phyloP scores from a whole-genome alignment of 2,329 filamentous ascomycete genomes.

The Orbilia brochopaga region DNA sequence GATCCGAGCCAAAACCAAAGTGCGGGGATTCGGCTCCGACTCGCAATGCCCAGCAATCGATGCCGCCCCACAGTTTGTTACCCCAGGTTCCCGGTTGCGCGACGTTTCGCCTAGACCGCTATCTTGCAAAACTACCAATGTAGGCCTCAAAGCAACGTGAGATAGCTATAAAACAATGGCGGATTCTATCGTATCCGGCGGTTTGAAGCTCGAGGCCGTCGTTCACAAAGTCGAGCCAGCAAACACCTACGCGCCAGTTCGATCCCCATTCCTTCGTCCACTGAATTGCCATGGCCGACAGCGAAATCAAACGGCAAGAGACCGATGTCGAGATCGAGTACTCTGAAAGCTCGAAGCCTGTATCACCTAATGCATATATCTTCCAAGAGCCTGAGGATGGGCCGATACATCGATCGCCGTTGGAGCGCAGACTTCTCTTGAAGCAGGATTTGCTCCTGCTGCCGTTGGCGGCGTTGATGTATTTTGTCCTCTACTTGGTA shows the following conservation, averaged over 20 bases:
- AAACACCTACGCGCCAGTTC: background rate
- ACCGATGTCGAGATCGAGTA: slow-evolving; percentile 23
- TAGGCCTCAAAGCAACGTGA: background rate
- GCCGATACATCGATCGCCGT: slow-evolving; percentile 1
- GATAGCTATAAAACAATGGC: slow-evolving; percentile 12
- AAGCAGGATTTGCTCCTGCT: slow-evolving; percentile 32
- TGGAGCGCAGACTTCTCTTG: slow-evolving; percentile 19
- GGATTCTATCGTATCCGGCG: background rate
- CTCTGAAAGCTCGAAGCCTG: slow-evolving; percentile 11
- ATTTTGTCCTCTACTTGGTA: slow-evolving; percentile 23
- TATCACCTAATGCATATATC: slow-evolving; percentile 1
- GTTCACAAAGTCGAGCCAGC: background rate
- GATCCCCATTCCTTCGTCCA: background rate
- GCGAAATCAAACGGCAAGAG: slow-evolving; percentile 20
- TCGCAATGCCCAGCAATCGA: slow-evolving; percentile 25
- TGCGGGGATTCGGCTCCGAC: slow-evolving; percentile 25
- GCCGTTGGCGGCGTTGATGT: slow-evolving; percentile 23
- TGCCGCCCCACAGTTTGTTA: slow-evolving; percentile 5
- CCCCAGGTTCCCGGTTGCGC: slow-evolving; percentile 8
- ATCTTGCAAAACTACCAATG: slow-evolving; percentile 1
- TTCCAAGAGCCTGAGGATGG: slow-evolving; percentile 23
- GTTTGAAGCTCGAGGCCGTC: background rate
- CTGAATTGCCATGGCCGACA: slow-evolving; percentile 11
- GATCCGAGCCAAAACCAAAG: background rate
- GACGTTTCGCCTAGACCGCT: slow-evolving; percentile 26